phyloP scores from a whole-genome alignment of 83 land plant species.

The Larix sibirica region DNA sequence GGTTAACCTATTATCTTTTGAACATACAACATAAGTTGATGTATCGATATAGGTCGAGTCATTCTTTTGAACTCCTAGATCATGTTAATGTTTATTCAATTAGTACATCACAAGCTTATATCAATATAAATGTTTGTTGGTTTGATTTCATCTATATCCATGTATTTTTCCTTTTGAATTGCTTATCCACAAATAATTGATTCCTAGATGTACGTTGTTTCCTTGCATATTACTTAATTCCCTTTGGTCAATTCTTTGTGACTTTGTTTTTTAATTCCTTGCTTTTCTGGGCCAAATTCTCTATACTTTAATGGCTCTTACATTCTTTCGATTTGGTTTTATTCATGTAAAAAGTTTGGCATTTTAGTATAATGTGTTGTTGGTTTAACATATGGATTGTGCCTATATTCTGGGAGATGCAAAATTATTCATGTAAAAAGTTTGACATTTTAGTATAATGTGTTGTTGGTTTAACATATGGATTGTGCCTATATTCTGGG shows the following conservation, averaged over 20 bases:
- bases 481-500: constrained; percentile 88
- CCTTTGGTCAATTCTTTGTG: no score
- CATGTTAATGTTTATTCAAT: neutral
- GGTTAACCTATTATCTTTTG: no score
- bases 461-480: constrained; percentile 44
- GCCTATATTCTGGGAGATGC: constrained; percentile 89
- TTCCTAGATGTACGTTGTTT: neutral
- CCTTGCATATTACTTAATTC: neutral
- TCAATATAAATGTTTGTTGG: neutral
- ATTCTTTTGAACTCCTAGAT: no score
- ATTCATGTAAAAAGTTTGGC: neutral
- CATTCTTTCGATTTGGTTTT: no score
- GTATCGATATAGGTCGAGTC: no score
- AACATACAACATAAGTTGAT: no score
- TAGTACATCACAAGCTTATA: no score
- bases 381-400: constrained; percentile 68
- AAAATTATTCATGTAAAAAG: constrained; percentile 8
- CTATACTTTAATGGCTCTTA: no score
- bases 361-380: neutral
- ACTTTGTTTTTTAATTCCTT: no score
- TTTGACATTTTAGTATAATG: neutral
- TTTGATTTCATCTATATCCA: neutral
- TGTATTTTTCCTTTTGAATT: no score
- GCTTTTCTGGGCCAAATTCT: no score
- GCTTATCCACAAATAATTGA: neutral